These are phyloP conservation scores for Austroboletus novae-zelandiae DNA, from an alignment of 1,284 basidiomycete genomes.

Conservation along the genomic window DNA sequence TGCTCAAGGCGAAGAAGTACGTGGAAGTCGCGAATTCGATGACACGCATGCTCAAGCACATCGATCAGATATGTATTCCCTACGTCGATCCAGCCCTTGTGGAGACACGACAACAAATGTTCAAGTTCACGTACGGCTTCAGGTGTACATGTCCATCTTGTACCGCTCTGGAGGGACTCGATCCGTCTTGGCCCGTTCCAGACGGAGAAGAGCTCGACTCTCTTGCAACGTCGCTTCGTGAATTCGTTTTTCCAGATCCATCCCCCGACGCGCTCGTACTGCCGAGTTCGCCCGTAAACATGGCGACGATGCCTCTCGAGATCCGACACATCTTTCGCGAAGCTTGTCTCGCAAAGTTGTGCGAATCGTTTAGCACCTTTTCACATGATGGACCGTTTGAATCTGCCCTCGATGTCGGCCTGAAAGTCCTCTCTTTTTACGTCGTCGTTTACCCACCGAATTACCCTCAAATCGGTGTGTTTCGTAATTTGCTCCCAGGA, in stretches of 20 bases:
- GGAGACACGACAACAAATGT: conserved; percentile 55
- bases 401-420: conserved; percentile 52
- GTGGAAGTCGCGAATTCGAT: not conserved
- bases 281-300: conserved; percentile 23
- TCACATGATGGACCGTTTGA: conserved; percentile 62
- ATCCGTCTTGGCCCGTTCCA: conserved; percentile 22
- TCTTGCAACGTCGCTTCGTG: conserved; percentile 38
- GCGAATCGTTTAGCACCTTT: conserved; percentile 59
- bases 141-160: conserved; percentile 60
- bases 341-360: conserved; percentile 54
- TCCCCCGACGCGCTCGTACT: conserved; percentile 15
- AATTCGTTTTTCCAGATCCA: conserved; percentile 36
- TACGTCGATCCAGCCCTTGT: conserved; percentile 74
- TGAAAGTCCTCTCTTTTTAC: conserved; percentile 62
- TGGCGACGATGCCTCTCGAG: conserved; percentile 38
- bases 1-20: conserved; percentile 58
- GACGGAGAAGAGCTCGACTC: conserved; percentile 15
- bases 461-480: conserved; percentile 75
- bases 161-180: conserved; percentile 37
- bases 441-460: conserved; percentile 63
- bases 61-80: conserved; percentile 59
- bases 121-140: conserved; percentile 66
- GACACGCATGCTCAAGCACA: not conserved
- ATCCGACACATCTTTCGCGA: conserved; percentile 51
- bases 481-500: not conserved